Evolutionary conservation across 169 alveolate genomes (phyloP), one percentile per base, ranked within the genome.

Genomic region (Babesia gibsoni): DNA sequence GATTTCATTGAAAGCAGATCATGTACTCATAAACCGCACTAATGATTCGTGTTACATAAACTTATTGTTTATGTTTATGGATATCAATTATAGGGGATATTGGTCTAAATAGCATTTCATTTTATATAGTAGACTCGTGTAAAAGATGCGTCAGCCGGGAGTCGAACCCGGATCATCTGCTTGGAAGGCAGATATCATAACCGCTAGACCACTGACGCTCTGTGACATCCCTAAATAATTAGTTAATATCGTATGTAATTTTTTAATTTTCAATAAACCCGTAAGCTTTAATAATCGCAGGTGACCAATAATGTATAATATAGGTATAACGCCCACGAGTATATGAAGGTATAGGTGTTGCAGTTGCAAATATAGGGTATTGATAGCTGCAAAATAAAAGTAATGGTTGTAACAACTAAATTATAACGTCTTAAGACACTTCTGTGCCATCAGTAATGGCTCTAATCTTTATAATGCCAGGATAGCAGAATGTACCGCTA

Each of bases 111-210:
- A 39, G 16, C 14, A 16, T 14, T 39, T 39, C n/a, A n/a, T n/a
- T n/a, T n/a, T n/a, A n/a, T n/a, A n/a, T n/a, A n/a, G n/a, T n/a
- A n/a, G n/a, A n/a, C n/a, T n/a, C 46, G 46, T 39, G 57, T 9
- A 50, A 50, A 52, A 50, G 32, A 22, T 95, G 97, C 98, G 95
- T 92, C 96, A 89, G 91, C 98, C 98, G 98, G 98, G 98, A 95
- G 95, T 95, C 98, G 98, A 95, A 95, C 98, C 98, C 98, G 98
- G 98, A 97, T 93, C 98, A 92, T 94, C 95, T 92, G 98, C 98
- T 95, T 95, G 98, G 98, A 92, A 95, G 97, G 98, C 98, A 92
- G 95, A 94, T 92, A 95, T 95, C 97, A 96, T 95, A 92, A 94
- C 98, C 98, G 96, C 94, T 95, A 93, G 97, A 95, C 98, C 93